Percentiles rank a stretch among this genome's conserved stretches.
Conservation (phyloP, 257 asterid species). For the Orobanche coerulescens region DNA sequence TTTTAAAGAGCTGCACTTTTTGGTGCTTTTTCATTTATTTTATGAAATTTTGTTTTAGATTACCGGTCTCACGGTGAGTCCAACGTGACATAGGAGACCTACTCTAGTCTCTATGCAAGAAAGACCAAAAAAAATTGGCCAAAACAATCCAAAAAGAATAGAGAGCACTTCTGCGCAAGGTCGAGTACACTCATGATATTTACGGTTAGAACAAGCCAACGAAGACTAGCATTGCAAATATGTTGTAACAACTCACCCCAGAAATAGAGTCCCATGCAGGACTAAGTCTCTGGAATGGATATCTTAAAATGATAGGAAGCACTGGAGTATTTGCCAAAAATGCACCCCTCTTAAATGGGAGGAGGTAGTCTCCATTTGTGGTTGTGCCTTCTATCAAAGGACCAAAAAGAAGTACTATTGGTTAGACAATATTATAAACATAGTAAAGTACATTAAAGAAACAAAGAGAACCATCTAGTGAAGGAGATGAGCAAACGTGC, state of each 20-base stretch:
- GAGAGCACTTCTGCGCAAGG: background rate
- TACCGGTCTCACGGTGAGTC: no score
- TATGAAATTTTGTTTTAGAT: no score
- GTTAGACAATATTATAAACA: slow-evolving; percentile 6
- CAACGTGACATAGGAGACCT: no score
- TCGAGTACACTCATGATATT: background rate
- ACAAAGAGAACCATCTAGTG: background rate
- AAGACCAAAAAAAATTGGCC: no score
- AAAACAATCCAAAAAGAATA: background rate
- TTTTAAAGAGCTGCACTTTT: no score
- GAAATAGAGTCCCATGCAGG: slow-evolving; percentile 98
- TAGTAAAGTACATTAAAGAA: background rate
- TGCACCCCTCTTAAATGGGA: slow-evolving; percentile 96
- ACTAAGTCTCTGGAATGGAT: slow-evolving; percentile 87
- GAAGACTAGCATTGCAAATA: background rate
- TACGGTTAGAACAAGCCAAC: slow-evolving; percentile 1
- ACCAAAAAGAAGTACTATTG: slow-evolving; percentile 5
- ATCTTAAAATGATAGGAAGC: slow-evolving; percentile 76
- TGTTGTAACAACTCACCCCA: slow-evolving; percentile 52
- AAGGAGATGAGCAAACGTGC: slow-evolving; percentile 2
- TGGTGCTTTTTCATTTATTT: no score
- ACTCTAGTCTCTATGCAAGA: no score
- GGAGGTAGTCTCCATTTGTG: slow-evolving; percentile 87
- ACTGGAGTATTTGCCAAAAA: slow-evolving; percentile 83
- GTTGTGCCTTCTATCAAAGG: slow-evolving; percentile 84